phyloP scores from a whole-genome alignment of 441 rosid species.

The Pelargonium fulgidum region DNA sequence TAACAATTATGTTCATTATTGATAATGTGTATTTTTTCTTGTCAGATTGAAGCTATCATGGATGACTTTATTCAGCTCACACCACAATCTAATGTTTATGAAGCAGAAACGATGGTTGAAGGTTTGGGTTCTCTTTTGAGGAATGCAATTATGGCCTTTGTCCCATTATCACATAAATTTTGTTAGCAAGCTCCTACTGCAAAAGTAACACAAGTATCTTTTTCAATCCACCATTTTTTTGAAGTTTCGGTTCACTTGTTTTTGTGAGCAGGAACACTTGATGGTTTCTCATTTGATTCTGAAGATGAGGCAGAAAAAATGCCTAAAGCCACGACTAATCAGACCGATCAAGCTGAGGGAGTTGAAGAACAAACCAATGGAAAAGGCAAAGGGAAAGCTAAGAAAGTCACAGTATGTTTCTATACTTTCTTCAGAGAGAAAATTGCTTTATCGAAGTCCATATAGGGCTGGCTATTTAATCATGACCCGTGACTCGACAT shows the following conservation, averaged over 20 bases:
- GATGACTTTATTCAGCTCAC: constrained; percentile 80
- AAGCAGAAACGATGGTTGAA: constrained; percentile 96
- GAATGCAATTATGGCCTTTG: neutral
- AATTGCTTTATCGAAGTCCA: neutral
- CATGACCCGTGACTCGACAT: too few relatives aligned
- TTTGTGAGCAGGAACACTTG: constrained; percentile 61
- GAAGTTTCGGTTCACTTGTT: constrained; percentile 5
- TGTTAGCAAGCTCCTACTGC: neutral
- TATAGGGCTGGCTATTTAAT: neutral
- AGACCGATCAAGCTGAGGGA: constrained; percentile 46
- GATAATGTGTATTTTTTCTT: constrained; percentile 16
- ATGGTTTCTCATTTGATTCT: constrained; percentile 73
- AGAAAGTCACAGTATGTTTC: constrained; percentile 51
- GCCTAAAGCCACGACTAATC: constrained; percentile 39
- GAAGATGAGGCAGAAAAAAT: constrained; percentile 74
- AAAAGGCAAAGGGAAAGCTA: constrained; percentile 54
- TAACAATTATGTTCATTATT: constrained; percentile 12
- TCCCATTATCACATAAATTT: constrained; percentile 1
- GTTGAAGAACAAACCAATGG: constrained; percentile 40
- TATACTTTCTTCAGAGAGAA: constrained; percentile 9
- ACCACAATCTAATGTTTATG: constrained; percentile 72
- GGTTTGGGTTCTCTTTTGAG: constrained; percentile 37
- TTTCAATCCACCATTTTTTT: neutral
- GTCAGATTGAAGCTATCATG: constrained; percentile 87
- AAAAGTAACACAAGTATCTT: neutral